These are phyloP conservation scores for Meyerozyma sp. DNA, from an alignment of 1,139 yeast species.

Conservation along the genomic window DNA sequence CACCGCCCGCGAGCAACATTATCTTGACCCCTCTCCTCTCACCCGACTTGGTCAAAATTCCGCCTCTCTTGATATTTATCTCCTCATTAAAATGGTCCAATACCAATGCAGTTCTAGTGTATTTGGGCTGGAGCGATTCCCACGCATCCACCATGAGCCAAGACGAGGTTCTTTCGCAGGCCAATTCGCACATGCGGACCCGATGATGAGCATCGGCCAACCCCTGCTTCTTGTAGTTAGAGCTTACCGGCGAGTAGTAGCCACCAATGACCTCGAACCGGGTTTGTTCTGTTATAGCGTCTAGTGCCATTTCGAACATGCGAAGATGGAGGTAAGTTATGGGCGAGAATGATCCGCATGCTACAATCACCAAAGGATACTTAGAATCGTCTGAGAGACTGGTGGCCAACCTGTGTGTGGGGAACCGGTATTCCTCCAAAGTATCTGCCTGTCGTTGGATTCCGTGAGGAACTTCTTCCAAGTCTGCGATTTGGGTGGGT, in stretches of 20 bases:
- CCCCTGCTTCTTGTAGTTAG: conserved; percentile 90
- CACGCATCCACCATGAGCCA: conserved; percentile 99
- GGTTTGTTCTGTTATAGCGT: conserved; percentile 88
- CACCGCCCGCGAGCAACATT: conserved; percentile 97
- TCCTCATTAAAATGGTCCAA: conserved; percentile 96
- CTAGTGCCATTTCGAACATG: conserved; percentile 98
- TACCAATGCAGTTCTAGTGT: conserved; percentile 92
- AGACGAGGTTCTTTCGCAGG: conserved; percentile 92
- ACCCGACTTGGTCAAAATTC: conserved; percentile 71
- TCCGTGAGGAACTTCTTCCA: conserved; percentile 96
- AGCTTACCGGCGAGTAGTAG: conserved; percentile 94
- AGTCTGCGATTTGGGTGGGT: conserved; percentile 76
- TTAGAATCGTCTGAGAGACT: conserved; percentile 69
- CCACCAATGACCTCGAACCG: conserved; percentile 95
- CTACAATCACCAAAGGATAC: conserved; percentile 88
- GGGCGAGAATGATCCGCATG: conserved; percentile 97
- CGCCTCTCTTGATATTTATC: conserved; percentile 84
- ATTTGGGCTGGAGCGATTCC: conserved; percentile 90
- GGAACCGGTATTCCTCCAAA: conserved; percentile 68
- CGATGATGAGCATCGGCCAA: conserved; percentile 84
- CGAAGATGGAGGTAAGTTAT: conserved; percentile 89
- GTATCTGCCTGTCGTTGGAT: conserved; percentile 77
- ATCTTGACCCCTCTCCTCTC: conserved; percentile 82
- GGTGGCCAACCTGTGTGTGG: conserved; percentile 77
- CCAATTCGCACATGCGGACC: conserved; percentile 96